phyloP scores from a whole-genome alignment of 2,329 filamentous ascomycete species.

The Colletotrichum noveboracense region DNA sequence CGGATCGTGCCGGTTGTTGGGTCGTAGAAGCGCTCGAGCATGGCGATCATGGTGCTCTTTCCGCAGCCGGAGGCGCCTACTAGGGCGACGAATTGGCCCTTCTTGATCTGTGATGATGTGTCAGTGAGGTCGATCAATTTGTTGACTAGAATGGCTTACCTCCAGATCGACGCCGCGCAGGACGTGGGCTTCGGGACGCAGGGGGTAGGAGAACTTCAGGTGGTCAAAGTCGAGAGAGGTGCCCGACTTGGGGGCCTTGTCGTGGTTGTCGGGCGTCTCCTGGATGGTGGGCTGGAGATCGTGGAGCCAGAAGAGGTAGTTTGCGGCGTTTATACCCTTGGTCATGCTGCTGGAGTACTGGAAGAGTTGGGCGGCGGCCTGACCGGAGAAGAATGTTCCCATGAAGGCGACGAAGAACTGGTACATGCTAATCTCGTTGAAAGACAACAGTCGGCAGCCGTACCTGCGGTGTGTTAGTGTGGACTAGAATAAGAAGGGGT shows the following conservation, averaged over 20 bases:
- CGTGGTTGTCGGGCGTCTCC: conserved; percentile 44
- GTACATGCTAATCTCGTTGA: conserved; percentile 42
- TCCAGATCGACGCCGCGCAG: conserved; percentile 47
- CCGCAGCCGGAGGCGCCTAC: conserved; percentile 63
- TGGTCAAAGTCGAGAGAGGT: conserved; percentile 53
- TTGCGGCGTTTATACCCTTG: conserved; percentile 52
- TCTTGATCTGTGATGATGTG: conserved; percentile 35
- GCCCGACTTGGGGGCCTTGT: conserved; percentile 38
- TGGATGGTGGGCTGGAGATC: conserved; percentile 44
- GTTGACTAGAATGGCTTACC: conserved; percentile 17
- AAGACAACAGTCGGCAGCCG: conserved; percentile 40
- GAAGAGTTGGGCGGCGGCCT: conserved; percentile 46
- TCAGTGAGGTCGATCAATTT: not conserved
- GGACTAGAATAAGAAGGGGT: not conserved
- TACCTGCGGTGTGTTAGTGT: conserved; percentile 27
- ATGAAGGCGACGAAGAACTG: conserved; percentile 57
- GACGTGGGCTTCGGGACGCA: conserved; percentile 43
- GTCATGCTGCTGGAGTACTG: conserved; percentile 58
- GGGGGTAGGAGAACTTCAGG: conserved; percentile 69
- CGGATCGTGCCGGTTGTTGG: conserved; percentile 49
- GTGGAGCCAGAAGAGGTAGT: conserved; percentile 56
- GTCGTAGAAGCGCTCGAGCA: conserved; percentile 53
- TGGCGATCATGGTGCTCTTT: conserved; percentile 65
- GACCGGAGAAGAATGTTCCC: conserved; percentile 51
- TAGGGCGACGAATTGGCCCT: conserved; percentile 57